phyloP scores from a whole-genome alignment of 306 rosid species.

The Gynostemma pentaphyllum region DNA sequence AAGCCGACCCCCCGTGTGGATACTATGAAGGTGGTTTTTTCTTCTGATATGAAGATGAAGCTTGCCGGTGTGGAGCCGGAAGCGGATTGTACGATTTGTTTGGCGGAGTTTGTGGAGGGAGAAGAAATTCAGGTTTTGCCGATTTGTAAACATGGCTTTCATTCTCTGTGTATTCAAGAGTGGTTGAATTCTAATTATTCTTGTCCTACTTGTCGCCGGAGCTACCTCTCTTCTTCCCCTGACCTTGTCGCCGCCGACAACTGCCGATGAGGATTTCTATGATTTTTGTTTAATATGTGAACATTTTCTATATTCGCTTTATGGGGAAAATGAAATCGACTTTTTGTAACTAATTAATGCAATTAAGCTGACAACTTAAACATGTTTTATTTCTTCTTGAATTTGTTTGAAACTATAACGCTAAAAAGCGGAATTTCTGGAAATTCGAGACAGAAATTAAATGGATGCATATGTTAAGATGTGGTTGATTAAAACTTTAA shows the following conservation, averaged over 20 bases:
- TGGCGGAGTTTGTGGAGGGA: slow-evolving; percentile 36
- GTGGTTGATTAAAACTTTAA: too few species aligned
- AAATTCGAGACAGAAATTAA: too few species aligned
- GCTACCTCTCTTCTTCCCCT: slow-evolving; percentile 20
- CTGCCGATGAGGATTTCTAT: neutral
- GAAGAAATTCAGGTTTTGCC: slow-evolving; percentile 27
- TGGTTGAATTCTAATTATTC: slow-evolving; percentile 33
- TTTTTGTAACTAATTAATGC: too few species aligned
- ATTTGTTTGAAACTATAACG: too few species aligned
- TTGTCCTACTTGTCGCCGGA: slow-evolving; percentile 41
- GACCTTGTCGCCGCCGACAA: neutral
- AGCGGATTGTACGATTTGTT: slow-evolving; percentile 40
- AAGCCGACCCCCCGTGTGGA: neutral
- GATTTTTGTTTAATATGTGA: too few species aligned
- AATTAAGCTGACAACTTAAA: too few species aligned
- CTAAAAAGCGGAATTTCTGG: too few species aligned
- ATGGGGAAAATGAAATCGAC: too few species aligned
- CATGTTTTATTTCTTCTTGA: too few species aligned
- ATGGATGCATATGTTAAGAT: too few species aligned
- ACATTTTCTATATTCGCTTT: too few species aligned
- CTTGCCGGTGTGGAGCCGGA: slow-evolving; percentile 26
- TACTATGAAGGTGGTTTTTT: slow-evolving; percentile 14
- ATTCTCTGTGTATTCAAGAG: slow-evolving; percentile 21
- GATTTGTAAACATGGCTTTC: slow-evolving; percentile 42
- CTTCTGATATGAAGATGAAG: slow-evolving; percentile 20